phyloP scores from a whole-genome alignment of 1,139 yeast genomes.

The Pichia terricola region DNA sequence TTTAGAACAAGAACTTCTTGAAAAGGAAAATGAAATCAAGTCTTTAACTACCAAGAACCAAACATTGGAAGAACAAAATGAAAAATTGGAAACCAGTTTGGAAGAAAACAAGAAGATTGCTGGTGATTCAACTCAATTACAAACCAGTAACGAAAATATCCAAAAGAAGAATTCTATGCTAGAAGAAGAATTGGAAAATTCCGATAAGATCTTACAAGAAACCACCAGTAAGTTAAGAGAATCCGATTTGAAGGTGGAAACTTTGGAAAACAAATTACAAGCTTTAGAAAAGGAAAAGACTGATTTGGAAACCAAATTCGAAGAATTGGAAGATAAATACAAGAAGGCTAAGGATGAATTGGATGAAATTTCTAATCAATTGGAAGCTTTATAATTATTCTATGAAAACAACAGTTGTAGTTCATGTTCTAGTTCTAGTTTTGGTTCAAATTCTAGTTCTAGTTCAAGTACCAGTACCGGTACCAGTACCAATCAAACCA shows the following conservation, averaged over 20 bases:
- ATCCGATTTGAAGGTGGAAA: slow-evolving; percentile 94
- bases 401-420: background rate
- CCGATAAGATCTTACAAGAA: slow-evolving; percentile 86
- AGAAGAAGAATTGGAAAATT: slow-evolving; percentile 90
- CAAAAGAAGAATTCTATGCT: slow-evolving; percentile 86
- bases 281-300: slow-evolving; percentile 90
- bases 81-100: slow-evolving; percentile 74
- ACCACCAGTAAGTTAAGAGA: slow-evolving; percentile 92
- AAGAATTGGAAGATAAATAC: slow-evolving; percentile 78
- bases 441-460: too few relatives aligned
- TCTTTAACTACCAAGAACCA: slow-evolving; percentile 88
- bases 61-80: slow-evolving; percentile 83
- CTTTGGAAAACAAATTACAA: slow-evolving; percentile 88
- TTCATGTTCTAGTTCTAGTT: too few relatives aligned
- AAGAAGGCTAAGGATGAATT: slow-evolving; percentile 79
- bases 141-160: slow-evolving; percentile 82
- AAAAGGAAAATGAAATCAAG: slow-evolving; percentile 92
- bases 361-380: slow-evolving; percentile 88
- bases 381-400: slow-evolving; percentile 61
- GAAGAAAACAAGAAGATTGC: slow-evolving; percentile 80
- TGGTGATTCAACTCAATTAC: slow-evolving; percentile 85
- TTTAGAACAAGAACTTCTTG: slow-evolving; percentile 83
- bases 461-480: too few relatives aligned
- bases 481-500: too few relatives aligned
- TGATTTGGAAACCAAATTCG: slow-evolving; percentile 84